These are phyloP conservation scores for Collariella sp. DNA, from an alignment of 495 filamentous ascomycete genomes.

Conservation along the genomic window DNA sequence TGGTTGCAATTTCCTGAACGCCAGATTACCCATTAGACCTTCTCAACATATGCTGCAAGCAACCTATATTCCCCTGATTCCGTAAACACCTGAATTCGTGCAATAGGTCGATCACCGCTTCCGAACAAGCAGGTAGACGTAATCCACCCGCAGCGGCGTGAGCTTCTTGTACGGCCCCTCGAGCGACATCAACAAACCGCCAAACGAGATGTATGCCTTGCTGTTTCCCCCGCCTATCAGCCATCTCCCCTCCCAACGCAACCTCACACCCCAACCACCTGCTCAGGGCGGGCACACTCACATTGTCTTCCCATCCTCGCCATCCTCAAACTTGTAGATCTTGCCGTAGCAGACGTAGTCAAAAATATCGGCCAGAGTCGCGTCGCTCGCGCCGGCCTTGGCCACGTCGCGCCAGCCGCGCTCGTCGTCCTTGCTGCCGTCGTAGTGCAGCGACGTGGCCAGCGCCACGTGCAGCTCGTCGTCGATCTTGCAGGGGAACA, in stretches of 20 bases:
- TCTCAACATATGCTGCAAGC: slow-evolving; percentile 1
- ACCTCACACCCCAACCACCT: too few relatives aligned
- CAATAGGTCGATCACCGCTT: slow-evolving; percentile 60
- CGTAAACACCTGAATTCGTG: not conserved
- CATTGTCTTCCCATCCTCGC: slow-evolving; percentile 69
- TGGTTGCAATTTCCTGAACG: slow-evolving; percentile 12
- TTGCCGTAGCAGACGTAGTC: slow-evolving; percentile 98
- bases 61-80: not conserved
- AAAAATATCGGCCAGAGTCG: slow-evolving; percentile 78
- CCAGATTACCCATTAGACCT: slow-evolving; percentile 6
- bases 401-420: slow-evolving; percentile 73
- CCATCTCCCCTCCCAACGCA: not conserved
- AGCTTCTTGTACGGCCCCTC: slow-evolving; percentile 95
- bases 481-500: slow-evolving; percentile 66
- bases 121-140: slow-evolving; percentile 74
- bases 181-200: slow-evolving; percentile 78
- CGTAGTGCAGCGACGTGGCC: slow-evolving; percentile 74
- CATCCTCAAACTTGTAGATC: slow-evolving; percentile 95
- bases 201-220: slow-evolving; percentile 87
- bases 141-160: slow-evolving; percentile 78
- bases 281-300: slow-evolving; percentile 38
- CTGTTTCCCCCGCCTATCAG: slow-evolving; percentile 41
- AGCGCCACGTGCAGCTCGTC: slow-evolving; percentile 72
- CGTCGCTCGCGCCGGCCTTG: slow-evolving; percentile 47
- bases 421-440: slow-evolving; percentile 62